These are phyloP conservation scores for Iberis pinnata DNA, from an alignment of 345 rosid species.

Conservation along the genomic window DNA sequence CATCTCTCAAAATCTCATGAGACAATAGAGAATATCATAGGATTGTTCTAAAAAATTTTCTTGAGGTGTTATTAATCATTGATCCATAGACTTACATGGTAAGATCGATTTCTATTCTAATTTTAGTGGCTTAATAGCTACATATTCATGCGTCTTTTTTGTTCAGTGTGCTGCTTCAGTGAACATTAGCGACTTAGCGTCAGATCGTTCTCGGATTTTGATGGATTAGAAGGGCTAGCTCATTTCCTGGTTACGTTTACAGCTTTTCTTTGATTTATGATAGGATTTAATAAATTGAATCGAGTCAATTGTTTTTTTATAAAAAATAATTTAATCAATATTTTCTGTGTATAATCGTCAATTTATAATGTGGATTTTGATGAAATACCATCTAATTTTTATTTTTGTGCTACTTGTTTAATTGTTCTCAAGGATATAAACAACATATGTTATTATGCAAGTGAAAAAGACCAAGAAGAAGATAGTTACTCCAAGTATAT, in stretches of 20 bases:
- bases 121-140: neutral
- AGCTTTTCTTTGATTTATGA: neutral
- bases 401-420: neutral
- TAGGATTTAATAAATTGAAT: no score
- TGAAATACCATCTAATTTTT: neutral
- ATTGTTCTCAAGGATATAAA: constrained; percentile 19
- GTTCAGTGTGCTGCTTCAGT: constrained; percentile 83
- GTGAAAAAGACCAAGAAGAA: constrained; percentile 82
- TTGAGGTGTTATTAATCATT: constrained; percentile 62
- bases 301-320: no score
- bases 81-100: constrained; percentile 85
- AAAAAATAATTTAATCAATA: neutral
- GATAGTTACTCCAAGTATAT: constrained; percentile 71
- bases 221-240: constrained; percentile 84
- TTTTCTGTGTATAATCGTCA: no score
- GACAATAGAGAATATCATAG: constrained; percentile 70
- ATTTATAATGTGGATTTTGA: no score
- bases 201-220: constrained; percentile 72
- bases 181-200: constrained; percentile 62
- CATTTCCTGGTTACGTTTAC: constrained; percentile 99
- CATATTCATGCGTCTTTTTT: neutral
- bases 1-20: no score
- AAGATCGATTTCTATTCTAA: neutral
- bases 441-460: constrained; percentile 96
- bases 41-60: constrained; percentile 62